Base-by-base conservation (phyloP, 768 basidiomycete species). In the Pluteus cervinus region DNA sequence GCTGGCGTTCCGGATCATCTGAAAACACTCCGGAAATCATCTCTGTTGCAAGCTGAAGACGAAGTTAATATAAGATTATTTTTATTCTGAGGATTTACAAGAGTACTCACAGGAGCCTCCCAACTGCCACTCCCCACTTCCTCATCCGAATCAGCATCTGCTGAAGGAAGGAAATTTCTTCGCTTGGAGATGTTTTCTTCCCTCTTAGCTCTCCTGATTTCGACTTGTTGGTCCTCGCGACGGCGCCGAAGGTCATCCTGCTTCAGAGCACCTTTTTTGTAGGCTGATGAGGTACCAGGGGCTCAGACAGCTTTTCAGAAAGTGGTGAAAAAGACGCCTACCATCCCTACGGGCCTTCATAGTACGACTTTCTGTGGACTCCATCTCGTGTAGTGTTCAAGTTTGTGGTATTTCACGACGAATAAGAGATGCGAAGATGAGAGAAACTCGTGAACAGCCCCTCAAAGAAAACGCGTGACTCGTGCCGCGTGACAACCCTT, bases 151-250 rank as follows among this genome's bases (percentile, higher is more conserved):
- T 97, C 94, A 43, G 63, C 69, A 40, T 72, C 68, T 33, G 76
- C 63, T 18, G 77, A 71, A 24, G 90, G 81, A 40, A 91, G 73
- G 57, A 94, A 88, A 62, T 97, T 97, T 45, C 96, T 75, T 61
- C 96, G 77, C 73, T 99, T 99, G 42, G 93, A 88, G 45, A 98
- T 93, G 60, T 92, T 93, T 63, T 99, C 96, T 60, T 99, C 96
- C 51, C 96, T 76, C 69, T 98, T 98, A 69, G 94, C 90, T 56
- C 91, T 78, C 57, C 96, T 77, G 72, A 99, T 97, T 73, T 98
- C 96, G 40, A 99, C 96, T 56, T 98, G 93, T 58, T 94, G 90
- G 60, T 99, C 93, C 61, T 98, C 96, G 42, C 96, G 81, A 60
- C 94, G 83, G 63, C 92, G 84, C 51, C 94, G 81, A 51, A 98